Percentiles rank a stretch among this genome's conserved stretches.
Conservation (phyloP, 2,329 filamentous ascomycete genomes). For the Alternaria hordeiaustralica region DNA sequence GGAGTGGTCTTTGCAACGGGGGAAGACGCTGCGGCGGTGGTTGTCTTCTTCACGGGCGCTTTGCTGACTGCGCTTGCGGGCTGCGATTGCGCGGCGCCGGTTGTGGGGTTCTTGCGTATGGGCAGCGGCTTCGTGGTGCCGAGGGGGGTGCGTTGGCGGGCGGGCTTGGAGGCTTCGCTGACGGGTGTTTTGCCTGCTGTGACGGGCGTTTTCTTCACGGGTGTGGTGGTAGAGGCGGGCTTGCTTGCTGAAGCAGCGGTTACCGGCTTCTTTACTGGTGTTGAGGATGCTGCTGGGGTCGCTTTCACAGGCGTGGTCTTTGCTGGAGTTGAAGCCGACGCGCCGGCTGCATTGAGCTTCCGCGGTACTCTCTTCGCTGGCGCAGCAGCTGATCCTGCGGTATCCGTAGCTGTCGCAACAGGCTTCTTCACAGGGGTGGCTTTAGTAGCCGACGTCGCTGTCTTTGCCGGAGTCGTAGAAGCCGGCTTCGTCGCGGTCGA, state of each 20-base stretch:
- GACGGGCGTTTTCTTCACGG: slow-evolving; percentile 27
- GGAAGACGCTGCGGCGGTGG: slow-evolving; percentile 11
- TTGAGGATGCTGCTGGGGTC: slow-evolving; percentile 13
- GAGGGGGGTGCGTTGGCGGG: slow-evolving; percentile 17
- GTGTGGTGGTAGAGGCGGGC: slow-evolving; percentile 26
- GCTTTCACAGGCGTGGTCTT: slow-evolving; percentile 5
- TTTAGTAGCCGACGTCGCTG: slow-evolving; percentile 22
- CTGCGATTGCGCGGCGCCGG: slow-evolving; percentile 7
- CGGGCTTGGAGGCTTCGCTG: slow-evolving; percentile 24
- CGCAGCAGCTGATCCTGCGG: slow-evolving; percentile 20
- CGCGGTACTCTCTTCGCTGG: slow-evolving; percentile 34
- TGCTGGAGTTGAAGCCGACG: slow-evolving; percentile 8
- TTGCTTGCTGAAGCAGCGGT: slow-evolving; percentile 28
- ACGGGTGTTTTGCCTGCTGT: slow-evolving; percentile 23
- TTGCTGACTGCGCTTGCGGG: slow-evolving; percentile 20
- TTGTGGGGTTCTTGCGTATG: slow-evolving; percentile 11
- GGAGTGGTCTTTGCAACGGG: slow-evolving; percentile 14
- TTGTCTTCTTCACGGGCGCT: slow-evolving; percentile 22
- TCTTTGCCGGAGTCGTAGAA: slow-evolving; percentile 25
- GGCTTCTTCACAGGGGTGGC: slow-evolving; percentile 24
- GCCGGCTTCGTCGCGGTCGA: slow-evolving; percentile 36
- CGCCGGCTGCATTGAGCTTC: slow-evolving; percentile 20
- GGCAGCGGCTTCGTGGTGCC: slow-evolving; percentile 30
- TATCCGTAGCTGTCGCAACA: slow-evolving; percentile 3
- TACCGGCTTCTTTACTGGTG: slow-evolving; percentile 9